Evolutionary conservation across 2,329 filamentous ascomycete genomes (phyloP).

Genomic region (Trichoderma gracile): DNA sequence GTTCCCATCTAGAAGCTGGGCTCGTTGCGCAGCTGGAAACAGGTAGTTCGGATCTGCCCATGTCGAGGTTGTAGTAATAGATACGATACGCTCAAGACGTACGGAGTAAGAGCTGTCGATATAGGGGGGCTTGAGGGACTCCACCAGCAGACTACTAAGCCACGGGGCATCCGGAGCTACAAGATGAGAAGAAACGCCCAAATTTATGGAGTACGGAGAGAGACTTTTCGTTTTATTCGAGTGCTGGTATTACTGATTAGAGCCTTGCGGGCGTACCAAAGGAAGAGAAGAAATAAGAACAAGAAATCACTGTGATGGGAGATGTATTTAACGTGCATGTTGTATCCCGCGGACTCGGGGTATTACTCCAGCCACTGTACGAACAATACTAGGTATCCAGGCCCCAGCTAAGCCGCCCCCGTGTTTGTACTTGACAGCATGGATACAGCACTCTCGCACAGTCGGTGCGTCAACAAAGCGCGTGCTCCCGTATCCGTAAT

Average conservation of each 20-base stretch:
- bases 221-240: neutral
- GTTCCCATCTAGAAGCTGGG: neutral
- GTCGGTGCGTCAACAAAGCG: neutral
- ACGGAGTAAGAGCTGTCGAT: slow-evolving; percentile 1
- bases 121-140: slow-evolving; percentile 4
- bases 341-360: too few species aligned
- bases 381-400: neutral
- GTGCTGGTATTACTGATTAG: neutral
- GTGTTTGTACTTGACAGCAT: neutral
- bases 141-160: neutral
- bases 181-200: slow-evolving; percentile 7
- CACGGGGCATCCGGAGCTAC: slow-evolving; percentile 23
- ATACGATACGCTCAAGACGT: neutral
- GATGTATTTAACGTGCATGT: neutral
- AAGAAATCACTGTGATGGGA: neutral
- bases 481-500: slow-evolving; percentile 15
- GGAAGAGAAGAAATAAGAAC: neutral
- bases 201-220: slow-evolving; percentile 5
- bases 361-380: neutral
- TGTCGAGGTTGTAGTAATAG: neutral
- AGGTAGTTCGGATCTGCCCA: too few species aligned
- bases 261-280: slow-evolving; percentile 7
- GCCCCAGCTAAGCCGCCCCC: slow-evolving; percentile 12
- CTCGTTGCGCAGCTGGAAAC: too few species aligned
- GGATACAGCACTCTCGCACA: neutral